Evolutionary conservation across 345 rosid species (phyloP).

Genomic region (Eucalyptus fibrosa): DNA sequence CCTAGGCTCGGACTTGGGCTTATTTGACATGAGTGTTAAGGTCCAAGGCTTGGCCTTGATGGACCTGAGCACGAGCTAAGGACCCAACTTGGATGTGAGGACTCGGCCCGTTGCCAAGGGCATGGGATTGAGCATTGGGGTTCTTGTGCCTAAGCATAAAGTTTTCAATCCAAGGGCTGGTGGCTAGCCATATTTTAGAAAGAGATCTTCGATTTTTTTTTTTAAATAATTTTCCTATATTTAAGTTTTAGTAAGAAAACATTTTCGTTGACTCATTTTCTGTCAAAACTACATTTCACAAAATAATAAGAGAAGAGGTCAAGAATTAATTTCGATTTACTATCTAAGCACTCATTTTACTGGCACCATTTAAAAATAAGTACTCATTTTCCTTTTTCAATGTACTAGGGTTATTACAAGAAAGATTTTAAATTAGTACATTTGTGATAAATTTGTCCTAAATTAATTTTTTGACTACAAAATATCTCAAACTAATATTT

Average conservation of each 20-base stretch:
- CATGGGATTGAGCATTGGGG: neutral
- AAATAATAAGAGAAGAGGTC: neutral
- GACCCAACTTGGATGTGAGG: neutral
- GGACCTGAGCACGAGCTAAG: neutral
- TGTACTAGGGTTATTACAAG: neutral
- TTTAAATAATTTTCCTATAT: neutral
- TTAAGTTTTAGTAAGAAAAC: neutral
- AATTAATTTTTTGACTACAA: too few species aligned
- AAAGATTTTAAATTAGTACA: too few species aligned
- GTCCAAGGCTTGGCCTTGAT: neutral
- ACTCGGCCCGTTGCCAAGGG: neutral
- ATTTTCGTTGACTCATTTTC: neutral
- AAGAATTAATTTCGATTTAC: neutral
- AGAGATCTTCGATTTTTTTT: too few species aligned
- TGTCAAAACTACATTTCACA: neutral
- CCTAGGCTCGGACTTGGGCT: neutral
- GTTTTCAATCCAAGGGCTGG: rapidly evolving
- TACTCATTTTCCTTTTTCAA: neutral
- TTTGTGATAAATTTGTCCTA: too few species aligned
- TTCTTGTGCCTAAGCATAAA: neutral
- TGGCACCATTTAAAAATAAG: neutral
- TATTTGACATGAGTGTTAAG: neutral
- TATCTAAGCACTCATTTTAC: neutral
- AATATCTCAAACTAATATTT: too few species aligned
- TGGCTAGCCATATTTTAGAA: neutral